Percentiles rank a stretch among this genome's conserved stretches.
Evolutionary conservation across 2,329 filamentous ascomycete species (phyloP).

Genomic region (Sporothrix globosa): DNA sequence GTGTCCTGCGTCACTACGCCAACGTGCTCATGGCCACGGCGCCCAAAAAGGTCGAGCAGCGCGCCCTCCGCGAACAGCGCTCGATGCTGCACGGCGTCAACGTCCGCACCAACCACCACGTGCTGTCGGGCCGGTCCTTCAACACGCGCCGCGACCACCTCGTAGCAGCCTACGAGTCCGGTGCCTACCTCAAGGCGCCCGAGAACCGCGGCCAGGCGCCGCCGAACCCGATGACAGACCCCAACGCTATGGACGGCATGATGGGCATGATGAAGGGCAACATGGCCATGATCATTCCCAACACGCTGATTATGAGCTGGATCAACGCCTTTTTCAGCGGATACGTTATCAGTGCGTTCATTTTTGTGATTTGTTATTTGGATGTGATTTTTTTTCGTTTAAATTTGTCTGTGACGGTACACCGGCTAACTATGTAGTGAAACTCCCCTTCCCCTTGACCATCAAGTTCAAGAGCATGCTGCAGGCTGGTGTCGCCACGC

Average conservation of each 20-base stretch:
- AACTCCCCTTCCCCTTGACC: conserved; percentile 94
- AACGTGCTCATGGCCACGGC: conserved; percentile 84
- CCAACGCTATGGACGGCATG: conserved; percentile 98
- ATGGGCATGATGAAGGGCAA: conserved; percentile 99
- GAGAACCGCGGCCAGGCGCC: conserved; percentile 83
- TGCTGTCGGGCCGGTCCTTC: conserved; percentile 78
- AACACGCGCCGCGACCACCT: conserved; percentile 78
- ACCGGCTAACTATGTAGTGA: conserved; percentile 60
- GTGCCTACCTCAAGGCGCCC: conserved; percentile 86
- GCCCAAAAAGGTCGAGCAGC: conserved; percentile 79
- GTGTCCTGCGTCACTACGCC: conserved; percentile 93
- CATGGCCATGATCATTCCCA: conserved; percentile 99
- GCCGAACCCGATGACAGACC: conserved; percentile 92
- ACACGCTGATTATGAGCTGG: conserved; percentile 99
- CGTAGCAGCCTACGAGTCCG: conserved; percentile 78
- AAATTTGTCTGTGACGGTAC: not conserved
- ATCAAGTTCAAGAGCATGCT: conserved; percentile 99
- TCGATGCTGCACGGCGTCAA: conserved; percentile 81
- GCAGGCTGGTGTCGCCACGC: conserved; percentile 92
- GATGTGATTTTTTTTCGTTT: not conserved
- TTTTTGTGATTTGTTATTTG: not conserved
- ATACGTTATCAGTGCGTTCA: conserved; percentile 81
- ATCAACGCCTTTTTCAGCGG: conserved; percentile 99
- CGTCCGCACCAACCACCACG: conserved; percentile 79
- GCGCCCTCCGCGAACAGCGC: conserved; percentile 81